phyloP scores from a whole-genome alignment of 2,329 filamentous ascomycete genomes.

The Ceratocystis diversiconidia region DNA sequence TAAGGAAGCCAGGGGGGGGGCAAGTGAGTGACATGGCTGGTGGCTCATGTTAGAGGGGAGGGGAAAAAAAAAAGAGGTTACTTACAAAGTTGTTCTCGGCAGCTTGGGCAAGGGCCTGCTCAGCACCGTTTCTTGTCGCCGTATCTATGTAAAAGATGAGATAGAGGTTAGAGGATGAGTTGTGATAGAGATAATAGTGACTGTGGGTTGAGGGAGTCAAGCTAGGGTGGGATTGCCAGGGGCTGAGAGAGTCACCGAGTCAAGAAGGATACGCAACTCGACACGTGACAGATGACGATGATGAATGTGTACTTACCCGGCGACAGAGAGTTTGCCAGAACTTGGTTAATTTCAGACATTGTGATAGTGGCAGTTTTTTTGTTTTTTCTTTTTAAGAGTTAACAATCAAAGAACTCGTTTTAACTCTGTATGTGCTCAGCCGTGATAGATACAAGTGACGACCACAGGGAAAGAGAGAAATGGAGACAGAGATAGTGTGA shows the following conservation, averaged over 20 bases:
- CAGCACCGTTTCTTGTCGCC: constrained; percentile 73
- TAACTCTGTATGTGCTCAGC: constrained; percentile 4
- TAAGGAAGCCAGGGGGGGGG: background rate
- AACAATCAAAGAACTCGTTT: background rate
- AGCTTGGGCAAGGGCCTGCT: constrained; percentile 85
- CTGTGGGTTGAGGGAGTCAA: background rate
- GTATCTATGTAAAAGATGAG: constrained; percentile 43
- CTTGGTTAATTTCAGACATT: constrained; percentile 88
- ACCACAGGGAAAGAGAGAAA: background rate
- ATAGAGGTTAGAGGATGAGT: constrained; percentile 9
- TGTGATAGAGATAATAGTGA: background rate
- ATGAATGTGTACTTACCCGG: constrained; percentile 50
- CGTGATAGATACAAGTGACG: constrained; percentile 12
- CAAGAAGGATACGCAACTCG: constrained; percentile 8
- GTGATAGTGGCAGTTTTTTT: constrained; percentile 39
- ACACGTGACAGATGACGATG: constrained; percentile 17
- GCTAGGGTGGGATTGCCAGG: background rate
- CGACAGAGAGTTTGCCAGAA: constrained; percentile 93
- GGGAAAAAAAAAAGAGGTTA: constrained; percentile 22
- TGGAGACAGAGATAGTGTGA: background rate
- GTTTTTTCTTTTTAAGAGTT: constrained; percentile 9
- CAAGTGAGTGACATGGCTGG: constrained; percentile 5
- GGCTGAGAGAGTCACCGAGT: background rate
- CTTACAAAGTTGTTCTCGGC: constrained; percentile 89
- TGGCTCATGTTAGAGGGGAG: no score